Conservation (phyloP, 768 basidiomycete genomes). For the Russula abietina region DNA sequence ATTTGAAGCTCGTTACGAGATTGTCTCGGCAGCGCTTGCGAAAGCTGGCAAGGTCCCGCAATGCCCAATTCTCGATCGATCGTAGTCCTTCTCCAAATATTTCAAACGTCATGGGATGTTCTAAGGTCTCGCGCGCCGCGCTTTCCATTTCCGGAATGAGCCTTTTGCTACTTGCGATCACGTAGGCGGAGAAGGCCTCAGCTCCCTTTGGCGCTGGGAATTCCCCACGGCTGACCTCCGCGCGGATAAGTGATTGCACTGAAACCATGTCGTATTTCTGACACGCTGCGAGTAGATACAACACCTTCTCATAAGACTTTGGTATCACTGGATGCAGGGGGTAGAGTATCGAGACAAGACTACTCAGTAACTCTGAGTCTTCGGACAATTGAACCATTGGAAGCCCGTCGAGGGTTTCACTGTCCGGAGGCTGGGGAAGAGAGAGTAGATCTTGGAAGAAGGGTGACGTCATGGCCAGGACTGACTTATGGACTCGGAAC, state of each 20-base stretch:
- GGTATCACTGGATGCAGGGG: conserved; percentile 3
- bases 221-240: too few relatives aligned
- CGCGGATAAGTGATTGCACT: too few relatives aligned
- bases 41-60: background rate
- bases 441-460: background rate
- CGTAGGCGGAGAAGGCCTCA: too few relatives aligned
- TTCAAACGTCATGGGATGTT: background rate
- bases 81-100: background rate
- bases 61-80: background rate
- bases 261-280: too few relatives aligned
- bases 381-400: background rate
- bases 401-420: background rate
- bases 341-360: background rate
- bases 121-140: too few relatives aligned
- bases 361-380: too few relatives aligned
- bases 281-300: too few relatives aligned
- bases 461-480: conserved; percentile 5
- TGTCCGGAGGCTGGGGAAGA: background rate
- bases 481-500: conserved; percentile 8
- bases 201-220: too few relatives aligned
- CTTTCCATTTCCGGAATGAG: too few relatives aligned
- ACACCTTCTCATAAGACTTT: background rate
- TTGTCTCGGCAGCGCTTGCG: background rate
- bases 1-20: background rate
- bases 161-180: too few relatives aligned